Evolutionary conservation across 768 basidiomycete genomes (phyloP).

Genomic region (Suillus alpinus): DNA sequence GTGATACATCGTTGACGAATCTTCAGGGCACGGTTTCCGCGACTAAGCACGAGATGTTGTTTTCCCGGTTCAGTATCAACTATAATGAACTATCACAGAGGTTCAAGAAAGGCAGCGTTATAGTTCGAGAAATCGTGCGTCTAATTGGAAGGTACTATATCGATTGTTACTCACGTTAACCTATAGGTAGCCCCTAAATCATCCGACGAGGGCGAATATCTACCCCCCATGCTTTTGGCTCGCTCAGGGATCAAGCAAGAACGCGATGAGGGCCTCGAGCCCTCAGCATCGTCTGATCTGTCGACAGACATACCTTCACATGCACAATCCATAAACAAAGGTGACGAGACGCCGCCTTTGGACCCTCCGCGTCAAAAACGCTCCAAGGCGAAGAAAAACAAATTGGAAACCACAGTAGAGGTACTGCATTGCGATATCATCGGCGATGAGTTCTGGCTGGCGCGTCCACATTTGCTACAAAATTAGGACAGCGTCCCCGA

Average conservation of each 20-base stretch:
- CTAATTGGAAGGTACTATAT: too few relatives aligned
- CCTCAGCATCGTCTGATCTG: too few relatives aligned
- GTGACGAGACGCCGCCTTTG: not conserved
- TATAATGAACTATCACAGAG: conserved; percentile 74
- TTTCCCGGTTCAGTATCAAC: conserved; percentile 78
- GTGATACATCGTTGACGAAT: conserved; percentile 9
- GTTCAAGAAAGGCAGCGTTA: conserved; percentile 82
- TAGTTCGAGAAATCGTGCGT: conserved; percentile 64
- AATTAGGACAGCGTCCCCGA: conserved; percentile 21
- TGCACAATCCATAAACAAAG: not conserved
- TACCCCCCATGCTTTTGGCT: not conserved
- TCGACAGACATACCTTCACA: not conserved
- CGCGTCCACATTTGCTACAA: conserved; percentile 51
- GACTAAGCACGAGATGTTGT: conserved; percentile 91
- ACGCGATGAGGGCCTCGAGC: not conserved
- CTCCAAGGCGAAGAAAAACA: conserved; percentile 28
- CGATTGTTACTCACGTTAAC: not conserved
- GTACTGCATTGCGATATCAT: conserved; percentile 85
- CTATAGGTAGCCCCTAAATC: not conserved
- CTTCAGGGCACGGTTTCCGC: conserved; percentile 82
- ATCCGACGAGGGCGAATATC: not conserved
- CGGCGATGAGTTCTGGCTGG: conserved; percentile 74
- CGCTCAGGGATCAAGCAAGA: not conserved
- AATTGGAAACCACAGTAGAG: conserved; percentile 43
- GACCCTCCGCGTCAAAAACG: not conserved